phyloP scores from a whole-genome alignment of 345 rosid species.

The Carallia brachiata region DNA sequence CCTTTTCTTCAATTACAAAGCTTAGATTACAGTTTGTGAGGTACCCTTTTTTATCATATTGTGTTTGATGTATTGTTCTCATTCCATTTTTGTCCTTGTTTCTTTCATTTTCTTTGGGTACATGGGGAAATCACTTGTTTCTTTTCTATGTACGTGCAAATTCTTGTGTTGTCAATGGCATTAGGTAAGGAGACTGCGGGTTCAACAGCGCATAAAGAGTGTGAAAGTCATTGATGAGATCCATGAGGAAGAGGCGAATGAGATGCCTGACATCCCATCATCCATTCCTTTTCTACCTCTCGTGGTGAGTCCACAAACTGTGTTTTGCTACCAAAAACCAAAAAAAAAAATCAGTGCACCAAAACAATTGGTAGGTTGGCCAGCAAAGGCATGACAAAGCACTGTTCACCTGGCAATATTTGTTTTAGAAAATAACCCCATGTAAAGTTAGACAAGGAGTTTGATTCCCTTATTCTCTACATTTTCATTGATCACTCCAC shows the following conservation, averaged over 20 bases:
- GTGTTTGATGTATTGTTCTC: neutral
- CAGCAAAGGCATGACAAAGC: no score
- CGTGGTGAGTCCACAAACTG: conserved; percentile 45
- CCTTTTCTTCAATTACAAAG: no score
- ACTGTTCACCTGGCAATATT: no score
- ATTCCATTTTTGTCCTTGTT: neutral
- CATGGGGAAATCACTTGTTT: no score
- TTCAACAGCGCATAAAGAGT: conserved; percentile 74
- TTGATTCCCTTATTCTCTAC: neutral
- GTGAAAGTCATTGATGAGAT: conserved; percentile 32
- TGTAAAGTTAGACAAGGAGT: neutral
- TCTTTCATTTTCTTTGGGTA: no score
- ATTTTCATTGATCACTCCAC: neutral
- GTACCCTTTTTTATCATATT: neutral
- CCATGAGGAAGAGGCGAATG: conserved; percentile 53
- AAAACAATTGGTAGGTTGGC: no score
- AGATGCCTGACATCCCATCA: conserved; percentile 94
- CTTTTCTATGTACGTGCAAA: no score
- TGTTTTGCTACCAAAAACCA: no score
- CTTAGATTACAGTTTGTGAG: no score
- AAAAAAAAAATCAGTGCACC: neutral
- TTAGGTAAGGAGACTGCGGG: conserved; percentile 78
- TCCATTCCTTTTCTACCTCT: conserved; percentile 81
- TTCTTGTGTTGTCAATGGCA: no score
- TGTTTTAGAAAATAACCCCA: no score